Percentiles rank a stretch among this genome's conserved stretches.
Evolutionary conservation across 805 yeast species (phyloP).

Genomic region (Yamadazyma akitaensis): DNA sequence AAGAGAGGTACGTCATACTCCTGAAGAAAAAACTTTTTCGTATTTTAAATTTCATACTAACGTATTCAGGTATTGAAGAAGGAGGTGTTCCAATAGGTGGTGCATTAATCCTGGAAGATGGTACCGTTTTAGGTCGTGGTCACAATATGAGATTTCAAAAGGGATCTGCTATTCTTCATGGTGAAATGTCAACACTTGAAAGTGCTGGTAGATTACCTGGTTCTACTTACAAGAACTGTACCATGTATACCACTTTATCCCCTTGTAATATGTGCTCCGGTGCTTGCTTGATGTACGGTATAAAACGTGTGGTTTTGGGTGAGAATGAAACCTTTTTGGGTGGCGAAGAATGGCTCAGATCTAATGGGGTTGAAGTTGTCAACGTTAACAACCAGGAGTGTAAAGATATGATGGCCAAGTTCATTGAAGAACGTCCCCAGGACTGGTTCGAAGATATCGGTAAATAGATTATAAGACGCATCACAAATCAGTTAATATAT

Average conservation of each 20-base stretch:
- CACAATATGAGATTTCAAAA: slow-evolving; percentile 90
- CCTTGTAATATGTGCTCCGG: slow-evolving; percentile 97
- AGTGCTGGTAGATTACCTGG: slow-evolving; percentile 89
- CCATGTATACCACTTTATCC: slow-evolving; percentile 87
- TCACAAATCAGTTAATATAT: background rate
- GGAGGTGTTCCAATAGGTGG: slow-evolving; percentile 95
- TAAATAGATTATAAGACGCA: background rate
- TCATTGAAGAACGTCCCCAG: slow-evolving; percentile 72
- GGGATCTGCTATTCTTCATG: slow-evolving; percentile 80
- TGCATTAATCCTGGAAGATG: slow-evolving; percentile 68
- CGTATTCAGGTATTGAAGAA: slow-evolving; percentile 54
- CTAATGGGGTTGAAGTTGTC: slow-evolving; percentile 70
- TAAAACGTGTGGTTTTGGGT: slow-evolving; percentile 83
- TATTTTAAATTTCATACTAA: slow-evolving; percentile 4
- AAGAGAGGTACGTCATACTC: slow-evolving; percentile 40
- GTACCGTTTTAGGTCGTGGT: slow-evolving; percentile 80
- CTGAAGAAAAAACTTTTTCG: background rate
- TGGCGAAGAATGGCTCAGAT: slow-evolving; percentile 69
- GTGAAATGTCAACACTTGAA: slow-evolving; percentile 86
- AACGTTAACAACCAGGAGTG: slow-evolving; percentile 60
- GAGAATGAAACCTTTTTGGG: slow-evolving; percentile 83
- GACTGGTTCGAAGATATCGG: slow-evolving; percentile 87
- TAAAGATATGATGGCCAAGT: slow-evolving; percentile 68
- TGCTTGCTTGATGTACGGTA: slow-evolving; percentile 84
- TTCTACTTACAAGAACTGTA: slow-evolving; percentile 72